phyloP scores from a whole-genome alignment of 2,329 filamentous ascomycete species.

The Sclerotinia trifoliorum region DNA sequence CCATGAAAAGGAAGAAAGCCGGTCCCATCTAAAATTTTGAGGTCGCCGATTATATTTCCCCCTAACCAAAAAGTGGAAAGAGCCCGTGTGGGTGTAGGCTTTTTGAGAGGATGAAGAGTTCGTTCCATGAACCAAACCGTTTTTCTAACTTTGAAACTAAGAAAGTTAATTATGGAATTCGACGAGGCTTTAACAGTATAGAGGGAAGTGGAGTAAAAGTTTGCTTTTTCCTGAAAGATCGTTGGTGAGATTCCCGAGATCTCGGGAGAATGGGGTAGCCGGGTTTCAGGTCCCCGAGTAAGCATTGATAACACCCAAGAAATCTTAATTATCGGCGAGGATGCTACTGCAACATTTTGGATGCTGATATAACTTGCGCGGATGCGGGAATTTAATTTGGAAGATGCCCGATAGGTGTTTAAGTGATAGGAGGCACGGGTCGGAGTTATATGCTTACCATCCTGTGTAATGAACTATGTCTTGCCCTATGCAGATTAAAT shows the following conservation, averaged over 20 bases:
- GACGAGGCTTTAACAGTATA: not conserved
- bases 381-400: constrained; percentile 5
- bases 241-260: constrained; percentile 23
- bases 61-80: constrained; percentile 4
- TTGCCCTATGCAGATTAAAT: constrained; percentile 22
- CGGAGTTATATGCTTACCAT: constrained; percentile 12
- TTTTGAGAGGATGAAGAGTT: not conserved
- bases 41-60: constrained; percentile 23
- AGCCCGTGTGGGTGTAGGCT: not conserved
- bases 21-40: constrained; percentile 15
- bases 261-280: constrained; percentile 20
- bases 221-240: not conserved
- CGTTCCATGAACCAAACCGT: not conserved
- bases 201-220: not conserved
- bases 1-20: constrained; percentile 11
- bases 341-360: constrained; percentile 14
- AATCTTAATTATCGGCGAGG: constrained; percentile 18
- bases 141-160: not conserved
- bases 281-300: constrained; percentile 23
- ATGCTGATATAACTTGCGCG: not conserved
- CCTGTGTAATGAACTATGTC: constrained; percentile 9
- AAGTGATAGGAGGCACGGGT: constrained; percentile 4
- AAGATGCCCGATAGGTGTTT: constrained; percentile 14
- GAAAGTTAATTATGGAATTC: not conserved
- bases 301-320: not conserved